Percentiles rank a stretch among this genome's conserved stretches.
These are phyloP conservation scores for Saitozyma sp. DNA, from an alignment of 768 basidiomycete species.

Conservation along the genomic window DNA sequence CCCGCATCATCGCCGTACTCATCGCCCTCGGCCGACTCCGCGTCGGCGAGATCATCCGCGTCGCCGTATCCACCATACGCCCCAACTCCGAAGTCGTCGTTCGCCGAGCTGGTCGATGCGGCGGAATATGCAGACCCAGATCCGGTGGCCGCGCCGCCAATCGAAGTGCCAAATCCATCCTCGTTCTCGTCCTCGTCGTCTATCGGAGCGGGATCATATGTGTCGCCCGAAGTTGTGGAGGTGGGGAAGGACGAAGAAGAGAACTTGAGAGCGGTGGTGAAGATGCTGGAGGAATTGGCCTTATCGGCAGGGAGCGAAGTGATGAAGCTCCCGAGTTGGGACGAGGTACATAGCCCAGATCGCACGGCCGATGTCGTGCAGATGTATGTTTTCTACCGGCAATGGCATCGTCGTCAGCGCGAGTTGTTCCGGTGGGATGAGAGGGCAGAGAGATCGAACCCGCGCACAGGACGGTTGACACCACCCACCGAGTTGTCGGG, in stretches of 20 bases:
- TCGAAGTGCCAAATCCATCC: not conserved
- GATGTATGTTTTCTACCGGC: constrained; percentile 82
- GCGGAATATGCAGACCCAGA: not conserved
- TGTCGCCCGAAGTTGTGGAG: not conserved
- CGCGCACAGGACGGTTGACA: constrained; percentile 31
- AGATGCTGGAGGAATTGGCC: constrained; percentile 75
- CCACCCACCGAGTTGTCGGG: constrained; percentile 45
- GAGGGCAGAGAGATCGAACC: constrained; percentile 35
- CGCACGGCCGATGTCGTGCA: constrained; percentile 74
- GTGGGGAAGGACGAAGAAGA: constrained; percentile 22
- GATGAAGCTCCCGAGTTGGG: constrained; percentile 86
- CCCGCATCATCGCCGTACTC: not conserved
- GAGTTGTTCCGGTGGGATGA: constrained; percentile 15
- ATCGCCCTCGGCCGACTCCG: not conserved
- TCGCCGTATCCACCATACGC: not conserved
- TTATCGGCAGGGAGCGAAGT: constrained; percentile 68
- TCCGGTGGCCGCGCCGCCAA: not conserved
- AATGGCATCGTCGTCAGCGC: constrained; percentile 12
- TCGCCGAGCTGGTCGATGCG: not conserved
- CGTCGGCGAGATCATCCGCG: not conserved
- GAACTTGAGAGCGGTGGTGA: constrained; percentile 76
- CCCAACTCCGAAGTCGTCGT: not conserved
- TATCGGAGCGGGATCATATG: not conserved
- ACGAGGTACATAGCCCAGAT: constrained; percentile 66
- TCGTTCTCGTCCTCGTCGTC: constrained; percentile 13